A percentile compares a stretch with the other conserved stretches of the same genome.
phyloP scores from a whole-genome alignment of 306 rosid species.

The Dryas drummondii region DNA sequence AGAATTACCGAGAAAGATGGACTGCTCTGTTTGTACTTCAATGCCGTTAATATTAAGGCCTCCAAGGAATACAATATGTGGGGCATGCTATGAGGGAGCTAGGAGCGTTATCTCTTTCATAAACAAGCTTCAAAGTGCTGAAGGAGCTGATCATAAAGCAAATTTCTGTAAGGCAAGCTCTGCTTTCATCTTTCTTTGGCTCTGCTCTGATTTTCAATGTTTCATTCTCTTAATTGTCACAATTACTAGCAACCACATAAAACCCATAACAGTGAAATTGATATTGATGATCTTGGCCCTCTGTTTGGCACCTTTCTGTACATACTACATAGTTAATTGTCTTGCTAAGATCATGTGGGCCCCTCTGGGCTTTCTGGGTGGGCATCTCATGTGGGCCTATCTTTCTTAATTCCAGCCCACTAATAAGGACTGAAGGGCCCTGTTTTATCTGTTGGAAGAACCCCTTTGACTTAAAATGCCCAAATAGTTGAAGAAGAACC shows the following conservation, averaged over 20 bases:
- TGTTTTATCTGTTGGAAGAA: no score
- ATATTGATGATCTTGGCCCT: no score
- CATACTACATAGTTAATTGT: no score
- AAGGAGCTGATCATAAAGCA: slow-evolving; percentile 14
- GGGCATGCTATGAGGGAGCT: slow-evolving; percentile 77
- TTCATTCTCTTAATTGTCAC: background rate
- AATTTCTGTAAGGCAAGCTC: slow-evolving; percentile 78
- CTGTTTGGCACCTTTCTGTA: no score
- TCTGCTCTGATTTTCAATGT: no score
- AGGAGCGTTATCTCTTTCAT: slow-evolving; percentile 52
- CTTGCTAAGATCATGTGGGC: no score
- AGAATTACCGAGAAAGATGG: slow-evolving; percentile 37
- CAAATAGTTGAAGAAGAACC: no score
- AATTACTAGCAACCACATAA: background rate
- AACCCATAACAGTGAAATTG: no score
- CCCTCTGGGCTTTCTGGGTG: background rate
- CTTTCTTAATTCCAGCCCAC: background rate
- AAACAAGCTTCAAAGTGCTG: slow-evolving; percentile 43
- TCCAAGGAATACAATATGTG: slow-evolving; percentile 81
- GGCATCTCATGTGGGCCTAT: background rate
- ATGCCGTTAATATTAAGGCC: slow-evolving; percentile 73
- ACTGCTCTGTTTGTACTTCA: slow-evolving; percentile 72
- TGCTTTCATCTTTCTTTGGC: slow-evolving; percentile 6
- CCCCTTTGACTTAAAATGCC: no score
- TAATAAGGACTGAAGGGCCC: background rate